Evolutionary conservation across 169 alveolate genomes (phyloP).

Genomic region (Eimeria praecox): DNA sequence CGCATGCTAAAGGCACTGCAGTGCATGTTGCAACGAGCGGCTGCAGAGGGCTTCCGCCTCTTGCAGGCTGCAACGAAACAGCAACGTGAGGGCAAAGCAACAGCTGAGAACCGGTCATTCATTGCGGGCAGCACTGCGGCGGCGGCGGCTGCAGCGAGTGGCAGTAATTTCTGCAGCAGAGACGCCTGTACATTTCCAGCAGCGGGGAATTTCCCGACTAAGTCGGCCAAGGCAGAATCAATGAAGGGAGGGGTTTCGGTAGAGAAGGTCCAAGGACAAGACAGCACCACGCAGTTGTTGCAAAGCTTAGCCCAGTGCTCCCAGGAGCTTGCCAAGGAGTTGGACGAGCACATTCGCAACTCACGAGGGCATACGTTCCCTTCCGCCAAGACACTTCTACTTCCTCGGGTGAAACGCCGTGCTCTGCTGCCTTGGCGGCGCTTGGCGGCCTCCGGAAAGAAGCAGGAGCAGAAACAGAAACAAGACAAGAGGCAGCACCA

Average conservation of each 20-base stretch:
- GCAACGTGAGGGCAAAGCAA: constrained; percentile 21
- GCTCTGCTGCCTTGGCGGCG: constrained; percentile 27
- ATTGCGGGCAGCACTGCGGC: constrained; percentile 58
- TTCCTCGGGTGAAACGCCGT: constrained; percentile 20
- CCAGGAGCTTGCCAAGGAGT: constrained; percentile 55
- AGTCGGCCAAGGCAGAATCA: not conserved
- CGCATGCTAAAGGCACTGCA: constrained; percentile 4
- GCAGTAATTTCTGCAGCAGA: constrained; percentile 30
- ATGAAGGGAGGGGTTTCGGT: constrained; percentile 29
- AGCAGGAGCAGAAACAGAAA: not conserved
- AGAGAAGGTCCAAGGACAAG: constrained; percentile 18
- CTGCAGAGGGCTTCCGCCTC: constrained; percentile 47
- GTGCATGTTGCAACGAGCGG: constrained; percentile 23
- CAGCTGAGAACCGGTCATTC: constrained; percentile 59
- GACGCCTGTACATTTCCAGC: not conserved
- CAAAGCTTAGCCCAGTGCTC: constrained; percentile 54
- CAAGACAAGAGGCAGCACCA: not conserved
- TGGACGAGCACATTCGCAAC: constrained; percentile 33
- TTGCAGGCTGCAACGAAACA: constrained; percentile 41
- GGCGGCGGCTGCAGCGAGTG: constrained; percentile 54
- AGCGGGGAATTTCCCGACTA: not conserved
- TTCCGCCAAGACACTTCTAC: not conserved
- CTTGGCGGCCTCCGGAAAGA: not conserved
- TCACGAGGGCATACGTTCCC: not conserved
- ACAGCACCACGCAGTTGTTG: constrained; percentile 45